A percentile compares a stretch with the other conserved stretches of the same genome.
Evolutionary conservation across 176 grass and related monocot genomes (phyloP).

Genomic region (Aegilops umbellulata): DNA sequence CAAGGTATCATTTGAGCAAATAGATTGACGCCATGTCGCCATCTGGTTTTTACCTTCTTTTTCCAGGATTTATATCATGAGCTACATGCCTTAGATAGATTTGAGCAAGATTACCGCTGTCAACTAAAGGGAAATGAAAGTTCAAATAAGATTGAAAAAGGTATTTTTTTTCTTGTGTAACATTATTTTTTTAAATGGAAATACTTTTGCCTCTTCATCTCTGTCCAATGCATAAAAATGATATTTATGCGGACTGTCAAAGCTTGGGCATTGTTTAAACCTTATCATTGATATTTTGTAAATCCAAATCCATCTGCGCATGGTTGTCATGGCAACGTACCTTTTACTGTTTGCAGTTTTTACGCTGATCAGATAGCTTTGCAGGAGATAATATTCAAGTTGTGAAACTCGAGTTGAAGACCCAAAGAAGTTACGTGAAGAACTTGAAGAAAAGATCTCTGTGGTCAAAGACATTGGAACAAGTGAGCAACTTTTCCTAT

Average conservation of each 20-base stretch:
- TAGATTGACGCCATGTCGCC: not conserved
- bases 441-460: conserved; percentile 95
- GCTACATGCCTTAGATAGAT: conserved; percentile 77
- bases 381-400: conserved; percentile 71
- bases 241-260: not conserved
- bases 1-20: not conserved
- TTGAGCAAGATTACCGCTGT: conserved; percentile 67
- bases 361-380: conserved; percentile 15
- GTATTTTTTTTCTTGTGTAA: conserved; percentile 14
- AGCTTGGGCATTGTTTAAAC: not conserved
- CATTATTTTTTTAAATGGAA: not conserved
- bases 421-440: conserved; percentile 83
- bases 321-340: not conserved
- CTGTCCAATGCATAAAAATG: conserved; percentile 7
- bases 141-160: conserved; percentile 47
- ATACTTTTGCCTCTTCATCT: conserved; percentile 3
- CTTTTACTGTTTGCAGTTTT: conserved; percentile 10
- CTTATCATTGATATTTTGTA: not conserved
- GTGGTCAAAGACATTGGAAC: conserved; percentile 87
- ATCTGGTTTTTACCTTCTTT: not conserved
- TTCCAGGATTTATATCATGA: conserved; percentile 93
- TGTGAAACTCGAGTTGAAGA: conserved; percentile 75
- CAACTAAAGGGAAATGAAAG: conserved; percentile 49
- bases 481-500: conserved; percentile 43
- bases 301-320: not conserved